Evolutionary conservation across 345 rosid species (phyloP).

Genomic region (Mangifera indica): DNA sequence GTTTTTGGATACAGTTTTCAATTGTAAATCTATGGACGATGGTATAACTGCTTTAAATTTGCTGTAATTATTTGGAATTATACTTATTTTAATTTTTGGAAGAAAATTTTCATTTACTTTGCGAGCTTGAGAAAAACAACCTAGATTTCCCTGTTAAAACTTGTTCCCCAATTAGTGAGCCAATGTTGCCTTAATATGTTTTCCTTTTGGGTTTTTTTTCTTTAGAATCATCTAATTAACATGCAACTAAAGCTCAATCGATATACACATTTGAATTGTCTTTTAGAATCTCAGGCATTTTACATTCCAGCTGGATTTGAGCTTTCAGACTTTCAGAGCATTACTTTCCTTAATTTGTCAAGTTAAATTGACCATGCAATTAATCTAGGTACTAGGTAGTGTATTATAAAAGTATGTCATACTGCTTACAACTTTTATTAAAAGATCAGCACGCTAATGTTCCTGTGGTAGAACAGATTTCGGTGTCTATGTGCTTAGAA

Average conservation of each 20-base stretch:
- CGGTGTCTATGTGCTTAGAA: neutral
- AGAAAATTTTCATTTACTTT: too few species aligned
- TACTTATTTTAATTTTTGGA: too few species aligned
- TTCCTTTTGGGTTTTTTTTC: too few species aligned
- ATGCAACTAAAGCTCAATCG: neutral
- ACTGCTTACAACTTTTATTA: neutral
- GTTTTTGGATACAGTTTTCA: neutral
- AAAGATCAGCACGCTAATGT: too few species aligned
- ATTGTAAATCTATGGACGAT: too few species aligned
- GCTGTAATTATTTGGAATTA: too few species aligned
- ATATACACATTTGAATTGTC: neutral
- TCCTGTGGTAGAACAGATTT: neutral
- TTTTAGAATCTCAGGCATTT: neutral
- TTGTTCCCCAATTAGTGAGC: too few species aligned
- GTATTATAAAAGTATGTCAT: neutral
- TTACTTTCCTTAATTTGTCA: neutral
- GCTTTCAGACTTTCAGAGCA: neutral
- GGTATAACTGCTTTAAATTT: too few species aligned
- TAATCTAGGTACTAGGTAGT: neutral
- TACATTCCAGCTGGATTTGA: neutral
- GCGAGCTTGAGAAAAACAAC: too few species aligned
- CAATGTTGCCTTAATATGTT: too few species aligned
- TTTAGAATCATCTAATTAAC: neutral
- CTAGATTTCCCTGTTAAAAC: too few species aligned
- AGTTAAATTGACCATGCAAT: neutral